phyloP scores from a whole-genome alignment of 2,329 filamentous ascomycete species.

The Cladosporium sphaerospermum region DNA sequence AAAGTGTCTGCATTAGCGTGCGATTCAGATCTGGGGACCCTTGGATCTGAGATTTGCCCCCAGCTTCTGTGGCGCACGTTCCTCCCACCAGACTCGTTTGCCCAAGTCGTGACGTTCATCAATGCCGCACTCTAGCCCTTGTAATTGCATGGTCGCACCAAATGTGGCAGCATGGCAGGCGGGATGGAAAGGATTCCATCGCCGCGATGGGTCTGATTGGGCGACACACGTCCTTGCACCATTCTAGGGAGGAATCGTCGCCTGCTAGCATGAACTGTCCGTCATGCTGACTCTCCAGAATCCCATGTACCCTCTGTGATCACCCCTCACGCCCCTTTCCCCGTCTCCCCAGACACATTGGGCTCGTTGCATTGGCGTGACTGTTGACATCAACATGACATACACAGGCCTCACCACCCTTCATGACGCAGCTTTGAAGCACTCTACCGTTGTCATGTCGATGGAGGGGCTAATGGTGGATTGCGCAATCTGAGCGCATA shows the following conservation, averaged over 20 bases:
- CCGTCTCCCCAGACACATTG: not conserved
- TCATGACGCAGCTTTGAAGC: conserved; percentile 3
- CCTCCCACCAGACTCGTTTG: not conserved
- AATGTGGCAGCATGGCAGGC: too few relatives aligned
- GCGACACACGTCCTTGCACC: too few relatives aligned
- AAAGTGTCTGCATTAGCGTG: conserved; percentile 9
- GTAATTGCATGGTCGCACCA: not conserved
- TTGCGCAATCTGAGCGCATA: too few relatives aligned
- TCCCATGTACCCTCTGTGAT: too few relatives aligned
- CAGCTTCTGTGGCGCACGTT: not conserved
- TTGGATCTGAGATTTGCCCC: conserved; percentile 3
- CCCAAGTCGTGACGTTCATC: conserved; percentile 10
- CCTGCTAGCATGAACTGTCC: too few relatives aligned
- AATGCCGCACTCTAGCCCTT: not conserved
- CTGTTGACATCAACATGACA: conserved; percentile 13
- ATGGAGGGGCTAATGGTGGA: too few relatives aligned
- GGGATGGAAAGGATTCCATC: too few relatives aligned
- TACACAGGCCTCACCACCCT: not conserved
- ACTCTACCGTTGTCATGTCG: too few relatives aligned
- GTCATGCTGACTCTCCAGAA: too few relatives aligned
- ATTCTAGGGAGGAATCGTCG: too few relatives aligned
- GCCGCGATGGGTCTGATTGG: too few relatives aligned
- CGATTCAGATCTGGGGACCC: not conserved
- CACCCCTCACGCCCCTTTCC: not conserved
- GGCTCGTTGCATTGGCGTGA: not conserved